Conservation (phyloP, 768 basidiomycete genomes). For the Macrolepiota fuliginosa region DNA sequence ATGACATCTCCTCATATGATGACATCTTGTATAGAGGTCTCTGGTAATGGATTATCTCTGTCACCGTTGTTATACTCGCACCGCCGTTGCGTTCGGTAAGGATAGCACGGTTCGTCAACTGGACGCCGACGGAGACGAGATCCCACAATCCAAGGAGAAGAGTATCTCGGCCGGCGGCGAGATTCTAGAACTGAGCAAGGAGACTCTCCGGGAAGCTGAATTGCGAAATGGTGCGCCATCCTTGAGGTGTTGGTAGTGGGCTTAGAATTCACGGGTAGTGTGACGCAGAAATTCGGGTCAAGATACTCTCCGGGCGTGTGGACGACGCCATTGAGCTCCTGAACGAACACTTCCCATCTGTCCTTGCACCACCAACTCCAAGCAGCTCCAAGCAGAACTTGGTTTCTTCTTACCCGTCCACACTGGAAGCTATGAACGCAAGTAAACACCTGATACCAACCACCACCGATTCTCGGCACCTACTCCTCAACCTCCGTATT, state of each 20-base stretch:
- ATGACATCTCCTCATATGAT: slow-evolving; percentile 2
- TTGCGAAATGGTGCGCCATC: slow-evolving; percentile 4
- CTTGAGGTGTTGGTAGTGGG: background rate
- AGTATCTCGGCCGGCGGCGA: slow-evolving; percentile 12
- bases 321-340: slow-evolving; percentile 66
- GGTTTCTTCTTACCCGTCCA: slow-evolving; percentile 18
- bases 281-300: slow-evolving; percentile 58
- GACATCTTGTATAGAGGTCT: slow-evolving; percentile 41
- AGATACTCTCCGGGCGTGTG: slow-evolving; percentile 75
- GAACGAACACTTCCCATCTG: slow-evolving; percentile 71
- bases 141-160: slow-evolving; percentile 28
- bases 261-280: background rate
- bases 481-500: slow-evolving; percentile 83
- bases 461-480: slow-evolving; percentile 71
- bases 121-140: slow-evolving; percentile 71
- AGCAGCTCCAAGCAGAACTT: background rate
- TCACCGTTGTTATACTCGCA: slow-evolving; percentile 69
- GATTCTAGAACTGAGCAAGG: slow-evolving; percentile 34
- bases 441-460: slow-evolving; percentile 52
- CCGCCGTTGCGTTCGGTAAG: slow-evolving; percentile 64
- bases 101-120: slow-evolving; percentile 63
- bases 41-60: slow-evolving; percentile 77
- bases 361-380: slow-evolving; percentile 36
- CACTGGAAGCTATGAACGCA: slow-evolving; percentile 24
- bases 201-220: slow-evolving; percentile 7